A percentile compares a stretch with the other conserved stretches of the same genome.
phyloP scores from a whole-genome alignment of 169 alveolate species.

The Plasmodium sp. region DNA sequence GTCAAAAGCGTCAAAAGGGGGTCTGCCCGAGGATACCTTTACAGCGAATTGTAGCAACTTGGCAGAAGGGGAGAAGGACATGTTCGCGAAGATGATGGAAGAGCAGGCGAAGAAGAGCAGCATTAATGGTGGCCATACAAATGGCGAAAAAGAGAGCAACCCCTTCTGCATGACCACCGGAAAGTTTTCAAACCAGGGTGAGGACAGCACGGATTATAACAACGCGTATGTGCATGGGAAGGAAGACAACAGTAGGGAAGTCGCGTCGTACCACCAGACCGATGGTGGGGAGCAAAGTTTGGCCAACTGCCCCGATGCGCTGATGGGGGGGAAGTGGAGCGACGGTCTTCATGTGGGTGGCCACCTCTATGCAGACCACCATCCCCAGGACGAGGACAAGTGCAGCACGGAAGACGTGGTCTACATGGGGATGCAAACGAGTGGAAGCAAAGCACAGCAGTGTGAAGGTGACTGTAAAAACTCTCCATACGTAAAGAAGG shows the following conservation, averaged over 20 bases:
- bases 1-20: background rate
- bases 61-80: conserved; percentile 1
- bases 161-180: background rate
- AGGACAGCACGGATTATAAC: background rate
- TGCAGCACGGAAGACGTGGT: background rate
- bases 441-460: background rate
- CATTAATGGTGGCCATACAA: background rate
- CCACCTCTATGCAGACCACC: background rate
- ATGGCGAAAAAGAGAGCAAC: background rate
- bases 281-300: background rate
- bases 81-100: background rate
- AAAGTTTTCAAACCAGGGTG: background rate
- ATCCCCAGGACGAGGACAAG: background rate
- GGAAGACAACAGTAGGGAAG: background rate
- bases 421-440: background rate
- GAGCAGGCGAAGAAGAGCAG: background rate
- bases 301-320: background rate
- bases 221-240: background rate
- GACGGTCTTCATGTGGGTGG: background rate
- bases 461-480: background rate
- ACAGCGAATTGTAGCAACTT: background rate
- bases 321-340: background rate
- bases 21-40: background rate
- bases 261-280: background rate
- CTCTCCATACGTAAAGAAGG: background rate